Conservation (phyloP, 306 rosid genomes). For the Vigna mungo region DNA sequence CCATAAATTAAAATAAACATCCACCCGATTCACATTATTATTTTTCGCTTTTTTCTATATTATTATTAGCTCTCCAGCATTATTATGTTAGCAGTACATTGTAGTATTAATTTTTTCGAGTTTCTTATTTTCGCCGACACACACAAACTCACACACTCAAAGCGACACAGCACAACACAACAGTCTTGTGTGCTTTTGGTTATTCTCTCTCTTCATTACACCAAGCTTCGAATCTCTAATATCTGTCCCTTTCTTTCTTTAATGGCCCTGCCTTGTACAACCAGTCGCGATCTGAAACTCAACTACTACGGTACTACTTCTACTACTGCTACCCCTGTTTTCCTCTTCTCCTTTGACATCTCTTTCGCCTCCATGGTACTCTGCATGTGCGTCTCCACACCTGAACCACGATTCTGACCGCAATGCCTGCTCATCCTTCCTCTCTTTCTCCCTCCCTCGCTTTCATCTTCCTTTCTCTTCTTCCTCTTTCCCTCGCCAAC, state of each 20-base stretch:
- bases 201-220: constrained; percentile 70
- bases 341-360: constrained; percentile 28
- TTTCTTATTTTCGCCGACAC: constrained; percentile 67
- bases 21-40: constrained; percentile 8
- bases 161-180: constrained; percentile 3
- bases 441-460: constrained; percentile 39
- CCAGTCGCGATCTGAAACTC: constrained; percentile 60
- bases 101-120: neutral
- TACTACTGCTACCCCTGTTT: constrained; percentile 8
- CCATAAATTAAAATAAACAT: neutral
- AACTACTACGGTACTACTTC: constrained; percentile 42
- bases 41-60: neutral
- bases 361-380: constrained; percentile 50
- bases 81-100: no score
- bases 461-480: constrained; percentile 50
- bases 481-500: constrained; percentile 51
- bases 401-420: constrained; percentile 45
- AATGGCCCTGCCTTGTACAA: constrained; percentile 66
- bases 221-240: constrained; percentile 76
- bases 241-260: constrained; percentile 69
- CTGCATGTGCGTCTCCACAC: constrained; percentile 59
- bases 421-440: constrained; percentile 57
- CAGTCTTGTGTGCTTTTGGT: constrained; percentile 13
- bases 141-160: constrained; percentile 34
- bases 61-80: neutral